Conservation (phyloP, 352 stramenopile genomes). For the Phytophthora fragariaefolia region DNA sequence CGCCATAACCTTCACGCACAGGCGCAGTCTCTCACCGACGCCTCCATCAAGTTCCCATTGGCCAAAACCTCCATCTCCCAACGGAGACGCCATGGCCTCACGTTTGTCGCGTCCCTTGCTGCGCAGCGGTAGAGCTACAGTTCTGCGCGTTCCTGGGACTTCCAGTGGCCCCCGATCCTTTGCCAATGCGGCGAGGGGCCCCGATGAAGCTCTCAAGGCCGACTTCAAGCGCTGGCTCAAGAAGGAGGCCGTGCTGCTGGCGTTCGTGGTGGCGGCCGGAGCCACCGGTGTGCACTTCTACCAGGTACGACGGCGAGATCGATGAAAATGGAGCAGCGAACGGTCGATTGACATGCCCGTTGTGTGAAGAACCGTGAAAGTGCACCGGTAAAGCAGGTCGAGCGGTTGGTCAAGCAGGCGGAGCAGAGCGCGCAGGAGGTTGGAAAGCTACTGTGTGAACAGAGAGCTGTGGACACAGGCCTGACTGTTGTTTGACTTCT, state of each 20-base stretch:
- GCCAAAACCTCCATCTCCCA: constrained; percentile 24
- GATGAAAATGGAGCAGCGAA: not conserved
- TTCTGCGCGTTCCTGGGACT: not conserved
- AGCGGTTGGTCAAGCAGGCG: constrained; percentile 55
- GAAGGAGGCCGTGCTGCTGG: constrained; percentile 57
- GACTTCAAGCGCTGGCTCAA: constrained; percentile 73
- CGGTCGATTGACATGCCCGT: constrained; percentile 16
- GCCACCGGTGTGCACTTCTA: constrained; percentile 71
- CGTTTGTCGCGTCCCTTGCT: constrained; percentile 29
- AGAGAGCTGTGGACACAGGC: not conserved
- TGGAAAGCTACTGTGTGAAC: not conserved
- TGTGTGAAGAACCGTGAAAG: constrained; percentile 60
- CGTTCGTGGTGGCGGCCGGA: constrained; percentile 51
- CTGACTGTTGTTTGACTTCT: not conserved
- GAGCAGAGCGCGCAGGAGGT: constrained; percentile 59
- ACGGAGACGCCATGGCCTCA: constrained; percentile 21
- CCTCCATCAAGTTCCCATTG: constrained; percentile 16
- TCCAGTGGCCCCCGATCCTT: constrained; percentile 15
- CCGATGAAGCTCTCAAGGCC: constrained; percentile 58
- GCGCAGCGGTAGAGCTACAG: not conserved
- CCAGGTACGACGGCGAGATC: constrained; percentile 36
- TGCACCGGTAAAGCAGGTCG: constrained; percentile 61
- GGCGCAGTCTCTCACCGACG: not conserved
- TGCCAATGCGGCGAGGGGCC: constrained; percentile 24
- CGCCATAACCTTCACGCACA: too few species aligned